Conservation (phyloP, 306 rosid genomes). For the Chamaecrista fasciculata region DNA sequence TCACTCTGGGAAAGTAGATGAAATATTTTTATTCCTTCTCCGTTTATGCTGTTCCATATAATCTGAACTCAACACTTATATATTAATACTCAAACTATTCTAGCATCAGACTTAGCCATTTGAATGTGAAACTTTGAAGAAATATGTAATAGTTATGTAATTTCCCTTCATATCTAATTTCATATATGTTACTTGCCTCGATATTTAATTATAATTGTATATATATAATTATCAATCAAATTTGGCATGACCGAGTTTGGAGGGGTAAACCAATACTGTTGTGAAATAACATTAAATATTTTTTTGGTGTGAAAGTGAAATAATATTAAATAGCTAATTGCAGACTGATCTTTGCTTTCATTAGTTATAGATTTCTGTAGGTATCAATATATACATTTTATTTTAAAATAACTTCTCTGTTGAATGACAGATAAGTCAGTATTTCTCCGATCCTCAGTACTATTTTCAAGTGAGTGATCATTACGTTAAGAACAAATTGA, state of each 20-base stretch:
- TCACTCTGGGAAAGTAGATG: not conserved
- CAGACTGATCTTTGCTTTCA: not conserved
- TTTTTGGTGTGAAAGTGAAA: too few species aligned
- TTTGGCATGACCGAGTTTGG: not conserved
- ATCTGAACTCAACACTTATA: not conserved
- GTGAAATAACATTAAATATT: not conserved
- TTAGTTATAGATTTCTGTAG: not conserved
- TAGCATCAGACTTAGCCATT: not conserved
- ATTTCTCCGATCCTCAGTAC: slow-evolving; percentile 95
- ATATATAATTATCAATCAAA: not conserved
- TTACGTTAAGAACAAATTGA: slow-evolving; percentile 92
- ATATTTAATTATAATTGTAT: not conserved
- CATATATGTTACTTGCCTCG: not conserved
- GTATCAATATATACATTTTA: not conserved
- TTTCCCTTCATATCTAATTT: not conserved
- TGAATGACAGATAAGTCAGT: slow-evolving; percentile 74
- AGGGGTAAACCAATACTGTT: not conserved
- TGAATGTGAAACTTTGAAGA: slow-evolving; percentile 2
- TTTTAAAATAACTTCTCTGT: slow-evolving; percentile 16
- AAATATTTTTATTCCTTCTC: not conserved
- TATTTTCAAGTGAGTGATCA: slow-evolving; percentile 98
- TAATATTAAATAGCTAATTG: not conserved
- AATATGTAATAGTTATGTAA: not conserved
- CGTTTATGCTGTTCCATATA: slow-evolving; percentile 1
- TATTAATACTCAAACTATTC: slow-evolving; percentile 1